Evolutionary conservation across 768 basidiomycete genomes (phyloP).

Genomic region (Podaxis sp.): DNA sequence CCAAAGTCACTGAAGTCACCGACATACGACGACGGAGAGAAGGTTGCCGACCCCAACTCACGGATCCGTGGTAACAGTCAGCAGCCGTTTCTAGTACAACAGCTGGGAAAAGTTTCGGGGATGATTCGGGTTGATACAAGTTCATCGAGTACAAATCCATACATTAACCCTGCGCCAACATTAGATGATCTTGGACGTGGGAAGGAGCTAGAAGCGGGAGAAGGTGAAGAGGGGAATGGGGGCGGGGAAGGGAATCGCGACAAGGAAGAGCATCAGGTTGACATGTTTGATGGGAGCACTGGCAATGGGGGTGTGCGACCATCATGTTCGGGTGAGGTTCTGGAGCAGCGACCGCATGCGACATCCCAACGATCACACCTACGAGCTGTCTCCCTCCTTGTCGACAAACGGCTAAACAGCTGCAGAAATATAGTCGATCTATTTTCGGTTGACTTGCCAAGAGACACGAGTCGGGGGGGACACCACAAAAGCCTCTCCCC

Average conservation of each 20-base stretch:
- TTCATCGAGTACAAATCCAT: slow-evolving; percentile 30
- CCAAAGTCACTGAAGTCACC: slow-evolving; percentile 17
- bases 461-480: not conserved
- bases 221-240: not conserved
- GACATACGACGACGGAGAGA: not conserved
- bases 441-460: slow-evolving; percentile 4
- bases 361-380: slow-evolving; percentile 4
- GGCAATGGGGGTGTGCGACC: slow-evolving; percentile 7
- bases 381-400: slow-evolving; percentile 4
- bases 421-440: slow-evolving; percentile 7
- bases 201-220: slow-evolving; percentile 7
- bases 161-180: slow-evolving; percentile 41
- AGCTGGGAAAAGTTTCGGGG: slow-evolving; percentile 7
- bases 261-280: not conserved
- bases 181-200: slow-evolving; percentile 23
- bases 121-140: slow-evolving; percentile 10
- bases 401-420: not conserved
- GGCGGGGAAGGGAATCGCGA: not conserved
- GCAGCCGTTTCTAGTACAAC: slow-evolving; percentile 3
- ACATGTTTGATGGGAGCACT: not conserved
- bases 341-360: not conserved
- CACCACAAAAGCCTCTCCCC: not conserved
- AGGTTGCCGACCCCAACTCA: not conserved
- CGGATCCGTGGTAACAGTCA: not conserved
- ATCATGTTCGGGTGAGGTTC: not conserved